These are phyloP conservation scores for Leccinum uliginosum DNA, from an alignment of 768 basidiomycete genomes.

Conservation along the genomic window DNA sequence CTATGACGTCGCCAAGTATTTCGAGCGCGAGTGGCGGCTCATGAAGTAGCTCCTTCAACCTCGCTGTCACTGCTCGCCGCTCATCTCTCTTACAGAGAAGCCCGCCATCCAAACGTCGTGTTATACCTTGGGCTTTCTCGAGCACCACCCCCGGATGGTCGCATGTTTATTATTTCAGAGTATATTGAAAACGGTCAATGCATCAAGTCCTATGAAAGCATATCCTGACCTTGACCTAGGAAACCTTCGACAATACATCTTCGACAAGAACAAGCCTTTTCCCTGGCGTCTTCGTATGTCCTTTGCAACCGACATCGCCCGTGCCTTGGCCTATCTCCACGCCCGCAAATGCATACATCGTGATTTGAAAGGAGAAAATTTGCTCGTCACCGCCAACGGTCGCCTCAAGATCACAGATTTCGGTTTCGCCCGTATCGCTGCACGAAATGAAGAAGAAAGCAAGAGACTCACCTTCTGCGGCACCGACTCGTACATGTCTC, in stretches of 20 bases:
- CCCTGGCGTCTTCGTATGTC: conserved; percentile 93
- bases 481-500: conserved; percentile 96
- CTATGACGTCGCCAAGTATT: conserved; percentile 96
- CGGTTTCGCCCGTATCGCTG: conserved; percentile 93
- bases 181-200: conserved; percentile 75
- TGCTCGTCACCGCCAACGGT: conserved; percentile 91
- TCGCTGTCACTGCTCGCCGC: background rate
- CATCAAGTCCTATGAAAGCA: background rate
- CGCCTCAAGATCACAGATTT: conserved; percentile 99
- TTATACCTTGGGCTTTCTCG: conserved; percentile 88
- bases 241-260: conserved; percentile 88
- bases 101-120: conserved; percentile 88
- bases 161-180: conserved; percentile 94
- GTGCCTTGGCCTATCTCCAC: conserved; percentile 96
- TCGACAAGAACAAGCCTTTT: conserved; percentile 76
- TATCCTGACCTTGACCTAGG: conserved; percentile 17
- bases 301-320: conserved; percentile 91
- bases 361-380: conserved; percentile 96
- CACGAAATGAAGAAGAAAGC: conserved; percentile 84
- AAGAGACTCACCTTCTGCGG: conserved; percentile 83
- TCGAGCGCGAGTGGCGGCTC: conserved; percentile 96
- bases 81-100: conserved; percentile 47
- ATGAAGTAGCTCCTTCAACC: conserved; percentile 65
- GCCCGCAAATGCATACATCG: conserved; percentile 86
- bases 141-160: conserved; percentile 70